Base-by-base conservation (phyloP, 345 rosid genomes). In the Triadica sebifera region DNA sequence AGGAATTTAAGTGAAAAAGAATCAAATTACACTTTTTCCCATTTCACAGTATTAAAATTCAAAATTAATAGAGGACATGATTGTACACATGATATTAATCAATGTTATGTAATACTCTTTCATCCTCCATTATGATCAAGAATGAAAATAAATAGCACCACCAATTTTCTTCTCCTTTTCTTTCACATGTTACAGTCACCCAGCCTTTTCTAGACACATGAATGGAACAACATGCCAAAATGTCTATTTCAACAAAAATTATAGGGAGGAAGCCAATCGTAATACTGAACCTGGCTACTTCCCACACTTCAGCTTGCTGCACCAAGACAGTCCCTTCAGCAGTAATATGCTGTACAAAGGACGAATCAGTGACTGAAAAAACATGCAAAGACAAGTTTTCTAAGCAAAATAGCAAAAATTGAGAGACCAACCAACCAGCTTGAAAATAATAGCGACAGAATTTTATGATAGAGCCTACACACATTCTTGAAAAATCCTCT, bases 401-500 rank as follows among this genome's bases (percentile, higher is more conserved):
- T 38, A 29, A 12, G 55, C 34, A 67, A 29, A 51, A 56, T 46
- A 66, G 13, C 68, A 83, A 74, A 81, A 82, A 65, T n/a, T 29
- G 53, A 77, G 71, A 73, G 34, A 29, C 34, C 34, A 9, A 68
- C 25, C 19, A 68, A 96, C 99, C 98, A 90, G 93, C 84, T 96
- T 96, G 81, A 96, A 93, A 69, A 88, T 81, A 78, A 78, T 77
- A 72, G 98, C 92, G 51, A 93, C 89, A 11, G 93, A 97, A 91
- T 88, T 76, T 90, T 89, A 69, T 85, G 87, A 74, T 87, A 96
- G 62, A 93, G 99, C 85, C 93, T 88, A 82, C 87, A 90, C n/a
- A n/a, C 92, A 93, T 96, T 87, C 99, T 86, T 37, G 98, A 96
- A 69, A 96, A 90, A 81, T 96, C 99, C n/a, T 89, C 97, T 72